Evolutionary conservation across 2,329 filamentous ascomycete species (phyloP), one percentile per base, ranked within the genome.

Genomic region (Leptoxyphium fumago): DNA sequence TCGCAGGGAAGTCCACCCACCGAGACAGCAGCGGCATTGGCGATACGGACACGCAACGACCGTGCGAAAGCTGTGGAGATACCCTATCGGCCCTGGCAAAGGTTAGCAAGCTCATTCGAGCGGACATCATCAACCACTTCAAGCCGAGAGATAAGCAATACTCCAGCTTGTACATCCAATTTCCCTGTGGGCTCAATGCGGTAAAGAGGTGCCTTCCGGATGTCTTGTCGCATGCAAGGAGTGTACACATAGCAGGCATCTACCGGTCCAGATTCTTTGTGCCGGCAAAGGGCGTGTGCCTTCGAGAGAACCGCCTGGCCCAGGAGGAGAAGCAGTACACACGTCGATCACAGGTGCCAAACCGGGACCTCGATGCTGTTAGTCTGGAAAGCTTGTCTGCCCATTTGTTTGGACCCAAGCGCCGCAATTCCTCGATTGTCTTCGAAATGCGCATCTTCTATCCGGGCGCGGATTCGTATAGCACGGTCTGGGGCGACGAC

Each of bases 101-200:
- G 18, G 48, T 52, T 29, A 62, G 56, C 46, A 58, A 53, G 38
- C 54, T 62, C 41, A 50, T 63, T 45, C 54, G 61, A 15, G 53
- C 57, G 29, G 63, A 66, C 48, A 46, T 66, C 34, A 54, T 46
- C 15, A 55, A 57, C 46, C 60, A 64, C 44, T 61, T 61, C 18
- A 40, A 41, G 17, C 21, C 15, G 14, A 50, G 45, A 10, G 44
- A 48, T 38, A 50, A 54, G 26, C 46, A 49, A 47, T 54, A 45
- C 29, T 56, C 67, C 43, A 65, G 67, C 43, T 52, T 67, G 15
- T 63, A 64, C 49, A 50, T 69, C 41, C 53, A 58, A 8, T 64
- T 67, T 48, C 63, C 66, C 1, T 50, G 64, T 40, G 61, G 66
- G 41, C 51, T 70, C 50, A 42, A 67, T 51, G 45, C 65, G 44